Evolutionary conservation across 108 stramenopile genomes (phyloP).

Genomic region (Cyclotella kingstonii): DNA sequence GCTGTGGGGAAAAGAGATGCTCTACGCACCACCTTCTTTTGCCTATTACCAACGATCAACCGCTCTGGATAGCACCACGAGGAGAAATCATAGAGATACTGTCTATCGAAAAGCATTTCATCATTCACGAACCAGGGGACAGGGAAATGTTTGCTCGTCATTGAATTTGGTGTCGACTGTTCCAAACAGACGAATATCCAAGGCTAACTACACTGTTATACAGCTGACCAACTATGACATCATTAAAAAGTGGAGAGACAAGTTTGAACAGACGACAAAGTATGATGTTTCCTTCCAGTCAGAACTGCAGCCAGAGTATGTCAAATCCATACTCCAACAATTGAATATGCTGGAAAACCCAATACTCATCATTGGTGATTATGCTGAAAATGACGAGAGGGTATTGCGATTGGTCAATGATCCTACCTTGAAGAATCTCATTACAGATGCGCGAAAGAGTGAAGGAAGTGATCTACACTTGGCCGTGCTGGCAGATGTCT

Average conservation of each 20-base stretch:
- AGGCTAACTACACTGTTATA: conserved; percentile 2
- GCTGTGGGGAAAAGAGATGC: neutral
- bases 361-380: conserved; percentile 1
- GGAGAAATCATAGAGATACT: conserved; percentile 1
- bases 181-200: no score
- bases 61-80: neutral
- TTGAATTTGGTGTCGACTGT: neutral
- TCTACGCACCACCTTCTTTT: neutral
- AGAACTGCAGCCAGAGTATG: conserved; percentile 32
- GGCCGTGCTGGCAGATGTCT: conserved; percentile 22
- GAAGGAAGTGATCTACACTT: conserved; percentile 24
- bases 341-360: conserved; percentile 18
- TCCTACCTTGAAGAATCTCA: conserved; percentile 7
- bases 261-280: neutral
- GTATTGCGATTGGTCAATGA: conserved; percentile 18
- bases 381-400: conserved; percentile 7
- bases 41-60: neutral
- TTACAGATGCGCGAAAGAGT: neutral
- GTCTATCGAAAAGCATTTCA: neutral
- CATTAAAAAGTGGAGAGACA: conserved; percentile 6
- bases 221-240: no score
- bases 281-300: conserved; percentile 1
- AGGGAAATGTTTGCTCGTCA: neutral
- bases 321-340: conserved; percentile 19
- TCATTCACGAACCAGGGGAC: neutral